A percentile compares a stretch with the other conserved stretches of the same genome.
These are phyloP conservation scores for Amauroascus niger DNA, from an alignment of 2,329 filamentous ascomycete species.

Conservation along the genomic window DNA sequence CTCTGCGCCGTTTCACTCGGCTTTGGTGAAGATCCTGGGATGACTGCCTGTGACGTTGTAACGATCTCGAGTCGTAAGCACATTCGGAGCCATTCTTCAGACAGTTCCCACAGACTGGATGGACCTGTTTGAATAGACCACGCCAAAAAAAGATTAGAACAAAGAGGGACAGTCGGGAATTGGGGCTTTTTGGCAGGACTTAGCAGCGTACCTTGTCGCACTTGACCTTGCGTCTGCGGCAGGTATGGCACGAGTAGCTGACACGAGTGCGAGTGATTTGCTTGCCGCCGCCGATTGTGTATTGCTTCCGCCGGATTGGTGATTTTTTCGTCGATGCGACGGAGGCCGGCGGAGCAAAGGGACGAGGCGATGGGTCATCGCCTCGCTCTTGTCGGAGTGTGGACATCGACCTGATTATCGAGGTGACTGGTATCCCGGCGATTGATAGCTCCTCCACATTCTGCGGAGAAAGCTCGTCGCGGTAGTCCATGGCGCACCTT, in stretches of 20 bases:
- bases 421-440: not conserved
- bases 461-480: constrained; percentile 1
- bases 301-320: constrained; percentile 11
- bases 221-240: constrained; percentile 40
- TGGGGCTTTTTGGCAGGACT: not conserved
- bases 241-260: constrained; percentile 41
- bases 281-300: constrained; percentile 25
- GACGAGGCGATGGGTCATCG: not conserved
- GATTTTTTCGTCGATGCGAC: not conserved
- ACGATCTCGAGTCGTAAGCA: constrained; percentile 28
- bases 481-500: not conserved
- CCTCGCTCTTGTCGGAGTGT: not conserved
- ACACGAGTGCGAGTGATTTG: constrained; percentile 41
- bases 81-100: constrained; percentile 37
- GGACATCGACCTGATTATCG: not conserved
- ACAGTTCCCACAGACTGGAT: constrained; percentile 40
- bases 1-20: constrained; percentile 31
- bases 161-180: not conserved
- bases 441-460: not conserved
- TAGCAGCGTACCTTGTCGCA: constrained; percentile 24
- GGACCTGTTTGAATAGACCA: no score
- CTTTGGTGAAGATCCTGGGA: constrained; percentile 18
- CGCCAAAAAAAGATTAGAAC: not conserved
- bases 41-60: constrained; percentile 10
- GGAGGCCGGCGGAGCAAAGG: not conserved